Percentiles rank a stretch among this genome's conserved stretches.
Evolutionary conservation across 2,329 filamentous ascomycete species (phyloP).

Genomic region (Microdochium trichocladiopsis): DNA sequence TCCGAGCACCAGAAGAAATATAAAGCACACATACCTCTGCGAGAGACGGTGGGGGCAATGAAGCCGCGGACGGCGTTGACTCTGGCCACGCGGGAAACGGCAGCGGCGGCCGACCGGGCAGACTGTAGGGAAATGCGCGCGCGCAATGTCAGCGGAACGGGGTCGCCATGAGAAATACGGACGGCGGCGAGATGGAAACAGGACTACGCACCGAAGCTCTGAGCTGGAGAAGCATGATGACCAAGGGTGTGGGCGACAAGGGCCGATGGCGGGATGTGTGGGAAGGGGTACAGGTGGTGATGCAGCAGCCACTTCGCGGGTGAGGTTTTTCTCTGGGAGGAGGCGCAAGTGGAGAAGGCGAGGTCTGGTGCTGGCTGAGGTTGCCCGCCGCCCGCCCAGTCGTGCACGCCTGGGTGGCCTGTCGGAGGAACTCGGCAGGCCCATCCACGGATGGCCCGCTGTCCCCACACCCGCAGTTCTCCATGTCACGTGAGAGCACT

Average conservation of each 20-base stretch:
- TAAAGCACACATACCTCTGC: conserved; percentile 45
- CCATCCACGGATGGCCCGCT: background rate
- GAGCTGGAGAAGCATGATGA: conserved; percentile 50
- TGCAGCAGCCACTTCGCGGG: background rate
- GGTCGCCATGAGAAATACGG: conserved; percentile 2
- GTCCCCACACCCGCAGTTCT: background rate
- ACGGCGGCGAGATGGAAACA: conserved; percentile 3
- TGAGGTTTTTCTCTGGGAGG: background rate
- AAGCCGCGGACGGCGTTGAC: conserved; percentile 44
- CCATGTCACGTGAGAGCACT: background rate
- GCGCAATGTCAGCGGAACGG: background rate
- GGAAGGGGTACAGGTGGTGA: conserved; percentile 13
- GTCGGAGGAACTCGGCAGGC: background rate
- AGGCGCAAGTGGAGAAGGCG: background rate
- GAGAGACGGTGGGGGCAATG: conserved; percentile 53
- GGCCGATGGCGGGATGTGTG: conserved; percentile 31
- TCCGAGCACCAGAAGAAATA: background rate
- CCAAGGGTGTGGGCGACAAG: conserved; percentile 35
- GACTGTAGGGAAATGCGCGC: conserved; percentile 22
- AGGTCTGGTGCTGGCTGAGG: background rate
- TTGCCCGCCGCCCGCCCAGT: background rate
- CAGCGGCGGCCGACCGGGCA: conserved; percentile 41
- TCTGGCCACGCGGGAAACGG: conserved; percentile 41
- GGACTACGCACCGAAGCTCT: conserved; percentile 45
- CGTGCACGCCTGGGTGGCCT: background rate